A percentile compares a stretch with the other conserved stretches of the same genome.
phyloP scores from a whole-genome alignment of 805 yeast genomes.

The Candida easanensis region DNA sequence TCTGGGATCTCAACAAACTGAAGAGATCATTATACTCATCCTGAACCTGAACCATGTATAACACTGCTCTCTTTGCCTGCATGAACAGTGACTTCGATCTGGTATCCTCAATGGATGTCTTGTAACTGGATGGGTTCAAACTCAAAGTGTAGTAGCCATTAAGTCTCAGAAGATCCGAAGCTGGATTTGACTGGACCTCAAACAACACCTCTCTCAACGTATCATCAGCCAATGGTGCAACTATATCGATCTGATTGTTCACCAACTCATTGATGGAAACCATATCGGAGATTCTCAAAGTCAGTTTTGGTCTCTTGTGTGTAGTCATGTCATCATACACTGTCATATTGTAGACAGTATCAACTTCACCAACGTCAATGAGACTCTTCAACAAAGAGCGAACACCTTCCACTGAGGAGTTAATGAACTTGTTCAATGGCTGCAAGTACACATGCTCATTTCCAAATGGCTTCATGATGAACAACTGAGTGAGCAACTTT shows the following conservation, averaged over 20 bases:
- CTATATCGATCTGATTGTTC: constrained; percentile 37
- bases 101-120: constrained; percentile 46
- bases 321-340: constrained; percentile 68
- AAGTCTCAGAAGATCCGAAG: constrained; percentile 45
- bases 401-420: constrained; percentile 45
- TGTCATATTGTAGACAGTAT: constrained; percentile 55
- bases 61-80: constrained; percentile 79
- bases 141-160: constrained; percentile 55
- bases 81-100: constrained; percentile 58
- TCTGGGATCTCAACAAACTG: constrained; percentile 66
- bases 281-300: constrained; percentile 45
- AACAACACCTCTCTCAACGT: constrained; percentile 45
- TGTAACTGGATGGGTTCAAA: constrained; percentile 54
- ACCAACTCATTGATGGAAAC: constrained; percentile 42
- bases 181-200: constrained; percentile 40
- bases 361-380: constrained; percentile 55
- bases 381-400: constrained; percentile 43
- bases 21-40: constrained; percentile 59
- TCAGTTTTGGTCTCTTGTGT: constrained; percentile 46
- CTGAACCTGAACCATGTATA: constrained; percentile 83
- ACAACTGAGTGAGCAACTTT: constrained; percentile 61
- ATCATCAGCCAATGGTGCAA: constrained; percentile 52
- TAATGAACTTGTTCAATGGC: constrained; percentile 74
- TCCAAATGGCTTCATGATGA: constrained; percentile 65
- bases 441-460: constrained; percentile 63